Evolutionary conservation across 352 stramenopile species (phyloP).

Genomic region (Globisporangium megalacanthum): DNA sequence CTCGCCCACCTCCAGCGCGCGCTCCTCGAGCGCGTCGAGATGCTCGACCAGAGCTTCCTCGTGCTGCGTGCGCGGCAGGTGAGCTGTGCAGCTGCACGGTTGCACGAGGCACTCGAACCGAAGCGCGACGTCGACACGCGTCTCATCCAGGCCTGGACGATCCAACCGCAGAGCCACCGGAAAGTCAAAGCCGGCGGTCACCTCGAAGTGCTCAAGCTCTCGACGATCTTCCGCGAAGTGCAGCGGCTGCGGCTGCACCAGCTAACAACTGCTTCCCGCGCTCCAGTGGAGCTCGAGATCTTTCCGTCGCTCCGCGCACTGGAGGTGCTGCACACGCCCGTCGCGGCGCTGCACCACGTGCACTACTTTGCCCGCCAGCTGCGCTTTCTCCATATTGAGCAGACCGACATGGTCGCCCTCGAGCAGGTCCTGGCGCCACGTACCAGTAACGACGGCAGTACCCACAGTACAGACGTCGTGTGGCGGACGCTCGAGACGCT

Average conservation of each 20-base stretch:
- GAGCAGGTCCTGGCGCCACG: conserved; percentile 35
- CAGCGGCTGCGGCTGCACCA: conserved; percentile 59
- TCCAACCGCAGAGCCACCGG: conserved; percentile 51
- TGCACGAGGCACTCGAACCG: conserved; percentile 70
- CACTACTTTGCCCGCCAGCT: conserved; percentile 70
- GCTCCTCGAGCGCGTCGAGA: conserved; percentile 50
- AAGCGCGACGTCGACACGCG: conserved; percentile 59
- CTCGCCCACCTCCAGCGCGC: conserved; percentile 60
- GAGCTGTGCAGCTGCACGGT: conserved; percentile 52
- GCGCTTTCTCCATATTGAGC: conserved; percentile 59
- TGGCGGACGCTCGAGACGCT: conserved; percentile 54
- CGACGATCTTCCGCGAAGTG: conserved; percentile 76
- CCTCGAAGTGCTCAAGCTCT: conserved; percentile 84
- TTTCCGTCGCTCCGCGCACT: conserved; percentile 70
- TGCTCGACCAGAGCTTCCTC: conserved; percentile 48
- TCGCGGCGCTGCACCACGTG: conserved; percentile 36
- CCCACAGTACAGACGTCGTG: too few relatives aligned
- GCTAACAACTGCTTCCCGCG: conserved; percentile 24
- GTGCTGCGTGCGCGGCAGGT: conserved; percentile 67
- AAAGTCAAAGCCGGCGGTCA: conserved; percentile 73
- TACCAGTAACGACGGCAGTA: too few relatives aligned
- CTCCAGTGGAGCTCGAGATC: conserved; percentile 68
- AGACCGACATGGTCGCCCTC: conserved; percentile 45
- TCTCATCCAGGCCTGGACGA: conserved; percentile 69
- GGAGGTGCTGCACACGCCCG: conserved; percentile 51